A percentile compares a stretch with the other conserved stretches of the same genome.
Conservation (phyloP, 768 basidiomycete genomes). For the Lentinula raphanica region DNA sequence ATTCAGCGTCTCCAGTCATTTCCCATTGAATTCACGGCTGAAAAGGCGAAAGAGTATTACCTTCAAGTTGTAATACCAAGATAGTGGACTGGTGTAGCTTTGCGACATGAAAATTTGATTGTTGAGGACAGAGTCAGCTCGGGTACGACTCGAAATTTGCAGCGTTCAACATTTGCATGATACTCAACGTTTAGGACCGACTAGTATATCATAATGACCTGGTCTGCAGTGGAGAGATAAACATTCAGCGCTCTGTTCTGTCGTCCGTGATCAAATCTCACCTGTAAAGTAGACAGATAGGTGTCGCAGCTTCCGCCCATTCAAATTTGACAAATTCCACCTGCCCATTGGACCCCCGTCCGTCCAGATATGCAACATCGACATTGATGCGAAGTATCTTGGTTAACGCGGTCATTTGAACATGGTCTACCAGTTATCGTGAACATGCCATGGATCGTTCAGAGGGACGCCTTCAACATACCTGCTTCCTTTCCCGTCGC, state of each 20-base stretch:
- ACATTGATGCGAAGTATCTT: constrained; percentile 62
- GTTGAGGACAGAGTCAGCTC: neutral
- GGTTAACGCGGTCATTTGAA: constrained; percentile 75
- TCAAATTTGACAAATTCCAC: constrained; percentile 70
- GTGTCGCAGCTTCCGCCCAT: constrained; percentile 32
- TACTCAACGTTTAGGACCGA: neutral
- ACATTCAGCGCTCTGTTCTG: neutral
- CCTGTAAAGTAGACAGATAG: constrained; percentile 73
- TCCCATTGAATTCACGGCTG: neutral
- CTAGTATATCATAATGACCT: constrained; percentile 79
- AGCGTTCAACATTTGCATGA: no score
- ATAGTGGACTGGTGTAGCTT: no score
- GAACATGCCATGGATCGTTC: constrained; percentile 16
- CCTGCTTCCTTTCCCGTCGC: constrained; percentile 75
- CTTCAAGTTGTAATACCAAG: no score
- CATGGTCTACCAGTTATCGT: constrained; percentile 54
- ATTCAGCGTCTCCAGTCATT: neutral
- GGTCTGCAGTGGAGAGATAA: constrained; percentile 44
- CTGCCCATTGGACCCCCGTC: constrained; percentile 38
- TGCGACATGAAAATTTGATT: neutral
- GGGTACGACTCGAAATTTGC: no score
- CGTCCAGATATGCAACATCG: constrained; percentile 78
- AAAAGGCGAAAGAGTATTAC: no score
- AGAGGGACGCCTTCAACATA: constrained; percentile 14
- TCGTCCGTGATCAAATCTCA: constrained; percentile 20